These are phyloP conservation scores for Primulina tabacum DNA, from an alignment of 257 asterid genomes.

Conservation along the genomic window DNA sequence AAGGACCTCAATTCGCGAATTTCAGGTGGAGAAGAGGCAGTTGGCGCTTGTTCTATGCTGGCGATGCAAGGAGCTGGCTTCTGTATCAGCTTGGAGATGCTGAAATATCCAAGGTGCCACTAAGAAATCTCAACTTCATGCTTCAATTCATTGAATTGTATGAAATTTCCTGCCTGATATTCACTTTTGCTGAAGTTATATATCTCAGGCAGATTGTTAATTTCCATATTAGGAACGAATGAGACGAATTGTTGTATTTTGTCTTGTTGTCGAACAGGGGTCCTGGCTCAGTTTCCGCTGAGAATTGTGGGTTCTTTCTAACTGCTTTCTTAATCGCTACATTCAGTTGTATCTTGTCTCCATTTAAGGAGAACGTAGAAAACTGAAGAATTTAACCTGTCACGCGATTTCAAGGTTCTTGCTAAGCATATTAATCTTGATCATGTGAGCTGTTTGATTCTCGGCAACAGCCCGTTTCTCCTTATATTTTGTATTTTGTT, in stretches of 20 bases:
- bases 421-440: background rate
- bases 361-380: too few relatives aligned
- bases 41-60: slow-evolving; percentile 88
- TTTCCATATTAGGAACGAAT: slow-evolving; percentile 37
- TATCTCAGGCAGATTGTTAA: slow-evolving; percentile 48
- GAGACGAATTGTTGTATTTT: slow-evolving; percentile 44
- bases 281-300: slow-evolving; percentile 33
- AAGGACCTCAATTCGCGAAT: slow-evolving; percentile 85
- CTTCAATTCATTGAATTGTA: slow-evolving; percentile 31
- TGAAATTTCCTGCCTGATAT: slow-evolving; percentile 43
- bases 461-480: background rate
- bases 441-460: background rate
- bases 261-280: slow-evolving; percentile 35
- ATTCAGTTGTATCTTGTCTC: background rate
- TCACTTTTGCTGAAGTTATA: slow-evolving; percentile 43
- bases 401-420: background rate
- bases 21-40: slow-evolving; percentile 91
- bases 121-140: slow-evolving; percentile 31
- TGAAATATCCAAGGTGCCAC: slow-evolving; percentile 42
- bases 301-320: slow-evolving; percentile 37
- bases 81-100: slow-evolving; percentile 99
- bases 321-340: background rate
- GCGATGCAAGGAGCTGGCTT: slow-evolving; percentile 91
- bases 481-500: background rate
- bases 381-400: too few relatives aligned